Conservation (phyloP, 805 yeast species). For the Yamadazyma paraphyllophila region DNA sequence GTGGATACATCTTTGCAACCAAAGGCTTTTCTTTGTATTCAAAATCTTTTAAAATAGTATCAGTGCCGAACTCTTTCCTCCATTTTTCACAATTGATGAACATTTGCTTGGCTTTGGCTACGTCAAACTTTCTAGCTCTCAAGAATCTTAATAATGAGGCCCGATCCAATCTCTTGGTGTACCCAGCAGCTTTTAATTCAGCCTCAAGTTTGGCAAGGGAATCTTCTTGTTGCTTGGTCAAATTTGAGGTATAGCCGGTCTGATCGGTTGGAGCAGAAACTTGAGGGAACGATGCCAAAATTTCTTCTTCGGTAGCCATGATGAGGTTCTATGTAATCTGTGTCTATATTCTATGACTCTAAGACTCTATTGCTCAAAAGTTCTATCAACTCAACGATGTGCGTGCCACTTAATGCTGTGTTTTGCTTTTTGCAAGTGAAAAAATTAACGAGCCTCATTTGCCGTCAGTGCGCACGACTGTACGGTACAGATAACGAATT, state of each 20-base stretch:
- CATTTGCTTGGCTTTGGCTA: constrained; percentile 77
- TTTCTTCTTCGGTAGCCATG: constrained; percentile 30
- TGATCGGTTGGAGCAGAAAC: constrained; percentile 55
- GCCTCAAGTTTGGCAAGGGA: constrained; percentile 58
- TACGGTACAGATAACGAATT: too few species aligned
- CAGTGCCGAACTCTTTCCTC: constrained; percentile 84
- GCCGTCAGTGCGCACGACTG: background rate
- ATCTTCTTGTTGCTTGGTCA: constrained; percentile 65
- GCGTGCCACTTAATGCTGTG: background rate
- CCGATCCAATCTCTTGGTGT: constrained; percentile 78
- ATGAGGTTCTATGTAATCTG: background rate
- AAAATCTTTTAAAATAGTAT: constrained; percentile 84
- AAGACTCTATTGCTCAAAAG: background rate
- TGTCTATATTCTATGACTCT: background rate
- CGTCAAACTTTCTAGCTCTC: constrained; percentile 93
- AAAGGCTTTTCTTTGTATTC: constrained; percentile 88
- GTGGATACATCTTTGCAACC: constrained; percentile 90
- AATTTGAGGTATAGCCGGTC: constrained; percentile 79
- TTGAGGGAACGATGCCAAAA: constrained; percentile 68
- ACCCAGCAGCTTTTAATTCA: constrained; percentile 61
- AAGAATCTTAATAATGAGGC: constrained; percentile 81
- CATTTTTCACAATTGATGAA: constrained; percentile 83
- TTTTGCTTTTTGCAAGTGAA: background rate
- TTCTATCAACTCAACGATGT: background rate
- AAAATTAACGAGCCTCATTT: background rate